Evolutionary conservation across 2,329 filamentous ascomycete species (phyloP).

Genomic region (Scytalidium sp.): DNA sequence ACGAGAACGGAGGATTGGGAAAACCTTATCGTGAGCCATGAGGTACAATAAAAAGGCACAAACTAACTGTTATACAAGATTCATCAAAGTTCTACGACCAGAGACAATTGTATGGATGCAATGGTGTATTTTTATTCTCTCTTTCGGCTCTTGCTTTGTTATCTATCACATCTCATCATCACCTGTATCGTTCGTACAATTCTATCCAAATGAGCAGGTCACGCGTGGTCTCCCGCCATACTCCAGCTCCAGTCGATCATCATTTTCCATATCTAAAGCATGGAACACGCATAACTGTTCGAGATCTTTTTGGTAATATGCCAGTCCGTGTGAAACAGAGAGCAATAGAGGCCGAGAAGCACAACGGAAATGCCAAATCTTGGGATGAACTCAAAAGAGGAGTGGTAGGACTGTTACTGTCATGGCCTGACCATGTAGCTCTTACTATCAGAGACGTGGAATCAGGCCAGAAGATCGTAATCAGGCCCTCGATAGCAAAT

Average conservation of each 20-base stretch:
- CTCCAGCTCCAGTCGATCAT: constrained; percentile 58
- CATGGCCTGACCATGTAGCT: constrained; percentile 57
- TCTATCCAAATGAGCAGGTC: constrained; percentile 70
- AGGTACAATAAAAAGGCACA: constrained; percentile 5
- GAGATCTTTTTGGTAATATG: constrained; percentile 85
- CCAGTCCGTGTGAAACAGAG: constrained; percentile 86
- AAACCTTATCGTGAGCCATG: constrained; percentile 64
- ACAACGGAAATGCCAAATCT: constrained; percentile 50
- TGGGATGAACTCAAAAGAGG: constrained; percentile 47
- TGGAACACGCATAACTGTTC: constrained; percentile 74
- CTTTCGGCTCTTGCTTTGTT: constrained; percentile 74
- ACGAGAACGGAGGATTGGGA: constrained; percentile 65
- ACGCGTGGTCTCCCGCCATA: constrained; percentile 58
- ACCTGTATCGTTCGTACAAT: constrained; percentile 56
- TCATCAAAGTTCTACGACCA: constrained; percentile 67
- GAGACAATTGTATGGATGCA: constrained; percentile 56
- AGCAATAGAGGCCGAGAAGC: constrained; percentile 48
- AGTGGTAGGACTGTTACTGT: constrained; percentile 64
- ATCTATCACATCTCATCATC: constrained; percentile 70
- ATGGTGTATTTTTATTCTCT: constrained; percentile 75
- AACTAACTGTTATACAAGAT: constrained; percentile 45
- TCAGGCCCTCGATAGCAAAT: constrained; percentile 17
- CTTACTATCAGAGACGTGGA: constrained; percentile 55
- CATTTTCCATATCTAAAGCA: constrained; percentile 52
- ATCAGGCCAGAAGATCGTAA: constrained; percentile 14